These are phyloP conservation scores for Xerophyta viscosa DNA, from an alignment of 106 monocot species.

Conservation along the genomic window DNA sequence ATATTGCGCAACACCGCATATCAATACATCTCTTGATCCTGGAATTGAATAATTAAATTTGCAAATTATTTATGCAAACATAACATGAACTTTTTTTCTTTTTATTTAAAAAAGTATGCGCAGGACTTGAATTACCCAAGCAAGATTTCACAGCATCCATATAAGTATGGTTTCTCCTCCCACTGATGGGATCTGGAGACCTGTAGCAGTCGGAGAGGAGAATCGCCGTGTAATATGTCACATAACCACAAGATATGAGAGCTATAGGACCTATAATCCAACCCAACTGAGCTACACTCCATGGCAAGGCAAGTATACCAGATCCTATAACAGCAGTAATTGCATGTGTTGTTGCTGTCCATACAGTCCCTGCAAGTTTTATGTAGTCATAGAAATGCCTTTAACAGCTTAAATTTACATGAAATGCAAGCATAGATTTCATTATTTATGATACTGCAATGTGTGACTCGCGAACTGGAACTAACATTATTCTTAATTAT, in stretches of 20 bases:
- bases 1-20: conserved; percentile 51
- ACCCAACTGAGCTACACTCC: conserved; percentile 75
- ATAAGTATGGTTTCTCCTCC: conserved; percentile 68
- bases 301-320: too few species aligned
- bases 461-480: too few species aligned
- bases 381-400: too few species aligned
- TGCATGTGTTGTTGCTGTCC: conserved; percentile 67
- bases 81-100: not conserved
- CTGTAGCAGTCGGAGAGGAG: conserved; percentile 68
- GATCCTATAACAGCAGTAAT: conserved; percentile 67
- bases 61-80: not conserved
- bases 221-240: conserved; percentile 54
- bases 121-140: conserved; percentile 27
- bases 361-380: conserved; percentile 66
- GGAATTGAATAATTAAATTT: not conserved
- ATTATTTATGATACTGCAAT: too few species aligned
- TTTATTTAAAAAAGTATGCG: too few species aligned
- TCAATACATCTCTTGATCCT: conserved; percentile 50
- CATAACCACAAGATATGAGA: conserved; percentile 36
- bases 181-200: conserved; percentile 57
- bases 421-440: too few species aligned
- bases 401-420: too few species aligned
- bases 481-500: too few species aligned
- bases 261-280: conserved; percentile 68
- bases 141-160: conserved; percentile 67